These are phyloP conservation scores for Sistotremastrum niveocremeum DNA, from an alignment of 768 basidiomycete species.

Conservation along the genomic window DNA sequence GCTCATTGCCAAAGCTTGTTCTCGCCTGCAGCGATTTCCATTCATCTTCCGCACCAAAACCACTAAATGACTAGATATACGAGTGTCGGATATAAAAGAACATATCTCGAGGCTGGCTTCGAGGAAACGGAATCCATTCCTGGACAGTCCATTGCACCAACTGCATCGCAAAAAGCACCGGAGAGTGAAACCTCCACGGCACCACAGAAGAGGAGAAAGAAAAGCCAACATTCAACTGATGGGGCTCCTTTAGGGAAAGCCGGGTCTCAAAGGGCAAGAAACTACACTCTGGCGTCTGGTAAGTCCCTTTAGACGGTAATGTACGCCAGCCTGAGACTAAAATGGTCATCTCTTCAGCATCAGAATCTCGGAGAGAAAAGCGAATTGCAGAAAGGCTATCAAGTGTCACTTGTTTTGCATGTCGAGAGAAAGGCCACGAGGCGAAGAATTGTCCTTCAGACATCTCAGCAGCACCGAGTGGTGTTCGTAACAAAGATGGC, in stretches of 20 bases:
- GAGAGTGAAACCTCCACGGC: not conserved
- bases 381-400: slow-evolving; percentile 44
- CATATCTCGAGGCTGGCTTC: slow-evolving; percentile 54
- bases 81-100: slow-evolving; percentile 60
- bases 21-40: not conserved
- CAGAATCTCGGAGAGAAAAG: slow-evolving; percentile 50
- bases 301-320: too few species aligned
- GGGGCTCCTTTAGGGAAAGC: not conserved
- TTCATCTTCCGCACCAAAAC: not conserved
- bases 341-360: slow-evolving; percentile 9
- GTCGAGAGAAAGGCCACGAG: slow-evolving; percentile 70
- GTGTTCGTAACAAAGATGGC: slow-evolving; percentile 13
- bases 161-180: not conserved
- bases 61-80: slow-evolving; percentile 57
- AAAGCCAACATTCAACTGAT: not conserved
- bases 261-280: not conserved
- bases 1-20: not conserved
- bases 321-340: too few species aligned
- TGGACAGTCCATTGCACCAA: too few species aligned
- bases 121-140: slow-evolving; percentile 8
- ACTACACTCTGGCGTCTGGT: not conserved
- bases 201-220: slow-evolving; percentile 4
- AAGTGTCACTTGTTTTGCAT: slow-evolving; percentile 72
- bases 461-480: slow-evolving; percentile 12
- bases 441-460: slow-evolving; percentile 66